A percentile compares a stretch with the other conserved stretches of the same genome.
phyloP scores from a whole-genome alignment of 345 rosid genomes.

The Pugionium cornutum region DNA sequence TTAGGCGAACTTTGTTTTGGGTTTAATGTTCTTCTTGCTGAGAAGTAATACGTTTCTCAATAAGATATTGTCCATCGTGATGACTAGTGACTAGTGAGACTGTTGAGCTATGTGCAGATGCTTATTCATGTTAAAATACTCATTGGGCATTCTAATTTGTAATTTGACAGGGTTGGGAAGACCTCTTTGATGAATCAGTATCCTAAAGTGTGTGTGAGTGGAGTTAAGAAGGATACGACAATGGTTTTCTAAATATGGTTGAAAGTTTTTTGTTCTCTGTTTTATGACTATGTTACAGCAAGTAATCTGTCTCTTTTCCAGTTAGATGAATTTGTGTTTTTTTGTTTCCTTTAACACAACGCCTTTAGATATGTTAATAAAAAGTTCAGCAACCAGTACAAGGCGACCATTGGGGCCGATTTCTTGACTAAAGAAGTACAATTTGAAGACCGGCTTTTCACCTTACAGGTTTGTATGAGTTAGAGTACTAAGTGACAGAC shows the following conservation, averaged over 20 bases:
- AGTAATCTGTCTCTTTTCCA: neutral
- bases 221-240: neutral
- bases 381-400: no score
- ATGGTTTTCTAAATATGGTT: neutral
- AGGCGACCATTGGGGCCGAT: no score
- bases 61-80: neutral
- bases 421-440: conserved; percentile 80
- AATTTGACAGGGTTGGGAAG: conserved; percentile 79
- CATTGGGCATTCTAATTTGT: neutral
- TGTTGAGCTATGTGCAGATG: neutral
- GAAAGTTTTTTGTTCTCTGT: neutral
- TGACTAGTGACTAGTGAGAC: neutral
- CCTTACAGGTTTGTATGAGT: conserved; percentile 69
- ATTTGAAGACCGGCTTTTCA: conserved; percentile 85
- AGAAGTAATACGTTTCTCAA: no score
- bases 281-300: neutral
- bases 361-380: neutral
- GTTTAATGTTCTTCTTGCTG: neutral
- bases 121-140: conserved; percentile 1
- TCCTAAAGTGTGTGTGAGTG: conserved; percentile 33
- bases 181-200: conserved; percentile 98
- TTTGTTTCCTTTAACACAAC: conserved; percentile 38
- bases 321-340: conserved; percentile 20
- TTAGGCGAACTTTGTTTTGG: neutral
- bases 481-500: neutral